Conservation (phyloP, 2,329 filamentous ascomycete genomes). For the Daldinia sp. region DNA sequence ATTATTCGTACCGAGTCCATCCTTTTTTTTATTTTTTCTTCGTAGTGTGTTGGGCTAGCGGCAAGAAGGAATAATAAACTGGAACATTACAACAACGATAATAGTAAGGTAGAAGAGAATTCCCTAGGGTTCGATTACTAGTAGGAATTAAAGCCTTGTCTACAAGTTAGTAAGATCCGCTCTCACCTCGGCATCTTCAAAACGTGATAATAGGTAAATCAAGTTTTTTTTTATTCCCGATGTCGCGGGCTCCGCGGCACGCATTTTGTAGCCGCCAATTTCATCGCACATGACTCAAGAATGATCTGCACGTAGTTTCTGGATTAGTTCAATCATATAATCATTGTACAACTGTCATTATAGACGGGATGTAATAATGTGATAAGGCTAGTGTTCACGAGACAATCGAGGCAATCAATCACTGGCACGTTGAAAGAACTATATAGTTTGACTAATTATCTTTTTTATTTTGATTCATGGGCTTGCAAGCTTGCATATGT, state of each 20-base stretch:
- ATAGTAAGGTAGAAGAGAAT: conserved; percentile 10
- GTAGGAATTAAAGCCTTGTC: background rate
- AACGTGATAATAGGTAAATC: conserved; percentile 20
- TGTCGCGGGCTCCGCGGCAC: conserved; percentile 32
- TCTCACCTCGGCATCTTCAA: conserved; percentile 30
- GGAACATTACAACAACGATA: background rate
- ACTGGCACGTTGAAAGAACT: conserved; percentile 5
- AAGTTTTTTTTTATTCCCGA: conserved; percentile 30
- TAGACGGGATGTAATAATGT: conserved; percentile 9
- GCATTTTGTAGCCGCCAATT: conserved; percentile 27
- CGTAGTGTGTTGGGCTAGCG: background rate
- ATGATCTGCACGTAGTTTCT: conserved; percentile 15
- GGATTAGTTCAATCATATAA: conserved; percentile 26
- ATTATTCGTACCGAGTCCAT: conserved; percentile 26
- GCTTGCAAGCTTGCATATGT: conserved; percentile 23
- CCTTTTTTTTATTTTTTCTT: background rate
- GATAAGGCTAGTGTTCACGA: conserved; percentile 22
- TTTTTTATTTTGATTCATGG: conserved; percentile 30
- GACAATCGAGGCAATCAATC: conserved; percentile 11
- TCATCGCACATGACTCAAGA: conserved; percentile 36
- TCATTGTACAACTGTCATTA: conserved; percentile 3
- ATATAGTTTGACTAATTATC: conserved; percentile 35
- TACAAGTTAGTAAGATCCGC: conserved; percentile 33
- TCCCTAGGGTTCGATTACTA: conserved; percentile 29
- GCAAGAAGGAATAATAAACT: conserved; percentile 1